Conservation (phyloP, 257 asterid species). For the Solanum neorickii region DNA sequence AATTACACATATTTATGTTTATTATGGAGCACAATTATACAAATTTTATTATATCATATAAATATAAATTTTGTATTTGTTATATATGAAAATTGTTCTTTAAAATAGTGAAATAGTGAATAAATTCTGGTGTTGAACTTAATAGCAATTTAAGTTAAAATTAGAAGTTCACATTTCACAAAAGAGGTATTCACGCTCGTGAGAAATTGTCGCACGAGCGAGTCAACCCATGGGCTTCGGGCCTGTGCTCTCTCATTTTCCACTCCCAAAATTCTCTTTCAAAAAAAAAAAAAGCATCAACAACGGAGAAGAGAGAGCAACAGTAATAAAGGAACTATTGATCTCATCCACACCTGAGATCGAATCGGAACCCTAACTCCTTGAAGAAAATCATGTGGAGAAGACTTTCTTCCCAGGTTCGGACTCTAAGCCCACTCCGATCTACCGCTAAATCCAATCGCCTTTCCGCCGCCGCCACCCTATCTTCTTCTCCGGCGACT, state of each 20-base stretch:
- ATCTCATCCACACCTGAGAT: constrained; percentile 31
- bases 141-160: background rate
- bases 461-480: constrained; percentile 12
- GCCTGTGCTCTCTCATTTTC: background rate
- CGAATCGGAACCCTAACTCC: constrained; percentile 19
- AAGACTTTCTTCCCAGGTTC: constrained; percentile 50
- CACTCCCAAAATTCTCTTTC: background rate
- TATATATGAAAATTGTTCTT: too few species aligned
- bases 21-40: too few species aligned
- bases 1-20: too few species aligned
- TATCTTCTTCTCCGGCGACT: constrained; percentile 14
- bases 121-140: background rate
- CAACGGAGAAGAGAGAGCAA: background rate
- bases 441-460: constrained; percentile 33
- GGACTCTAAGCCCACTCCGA: constrained; percentile 33
- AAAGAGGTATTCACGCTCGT: background rate
- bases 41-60: too few species aligned
- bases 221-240: constrained; percentile 11
- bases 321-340: background rate
- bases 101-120: background rate
- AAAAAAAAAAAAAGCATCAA: background rate
- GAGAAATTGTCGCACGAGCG: constrained; percentile 11
- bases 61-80: too few species aligned
- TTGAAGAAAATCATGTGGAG: constrained; percentile 54
- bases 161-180: background rate